Evolutionary conservation across 2,329 filamentous ascomycete species (phyloP).

Genomic region (Didymella pomorum): DNA sequence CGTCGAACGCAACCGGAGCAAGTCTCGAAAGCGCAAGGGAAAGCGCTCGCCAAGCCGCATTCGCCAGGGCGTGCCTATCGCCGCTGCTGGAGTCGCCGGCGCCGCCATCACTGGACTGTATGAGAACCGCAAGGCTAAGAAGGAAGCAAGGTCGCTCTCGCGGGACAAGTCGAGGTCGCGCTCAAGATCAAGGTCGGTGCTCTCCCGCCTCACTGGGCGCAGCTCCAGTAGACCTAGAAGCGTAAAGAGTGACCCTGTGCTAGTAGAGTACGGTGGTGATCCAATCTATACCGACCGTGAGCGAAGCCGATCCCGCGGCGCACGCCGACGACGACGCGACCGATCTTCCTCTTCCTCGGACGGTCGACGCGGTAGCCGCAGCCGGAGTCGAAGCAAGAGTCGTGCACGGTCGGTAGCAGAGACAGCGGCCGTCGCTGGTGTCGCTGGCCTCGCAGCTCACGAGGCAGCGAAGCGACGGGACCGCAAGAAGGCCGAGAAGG

Average conservation of each 20-base stretch:
- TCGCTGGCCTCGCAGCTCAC: conserved; percentile 64
- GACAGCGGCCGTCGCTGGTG: conserved; percentile 65
- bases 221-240: conserved; percentile 50
- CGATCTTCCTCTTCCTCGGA: conserved; percentile 53
- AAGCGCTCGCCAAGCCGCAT: conserved; percentile 64
- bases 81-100: conserved; percentile 67
- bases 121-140: conserved; percentile 68
- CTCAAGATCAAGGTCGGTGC: conserved; percentile 57
- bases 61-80: conserved; percentile 65
- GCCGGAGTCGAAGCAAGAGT: conserved; percentile 56
- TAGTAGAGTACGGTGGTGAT: conserved; percentile 71
- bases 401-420: conserved; percentile 61
- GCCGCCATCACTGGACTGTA: conserved; percentile 69
- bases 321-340: conserved; percentile 52
- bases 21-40: conserved; percentile 62
- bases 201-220: conserved; percentile 50
- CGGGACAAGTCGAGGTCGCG: conserved; percentile 50
- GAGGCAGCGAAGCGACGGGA: conserved; percentile 65
- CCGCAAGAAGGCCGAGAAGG: conserved; percentile 63
- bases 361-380: conserved; percentile 49
- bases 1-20: conserved; percentile 64
- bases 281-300: conserved; percentile 64
- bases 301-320: conserved; percentile 38
- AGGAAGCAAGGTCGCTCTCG: conserved; percentile 60
- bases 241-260: conserved; percentile 58